Evolutionary conservation across 192 early-diverging fungal genomes (phyloP), one percentile per base, ranked within the genome.

Genomic region (Geranomyces variabilis): DNA sequence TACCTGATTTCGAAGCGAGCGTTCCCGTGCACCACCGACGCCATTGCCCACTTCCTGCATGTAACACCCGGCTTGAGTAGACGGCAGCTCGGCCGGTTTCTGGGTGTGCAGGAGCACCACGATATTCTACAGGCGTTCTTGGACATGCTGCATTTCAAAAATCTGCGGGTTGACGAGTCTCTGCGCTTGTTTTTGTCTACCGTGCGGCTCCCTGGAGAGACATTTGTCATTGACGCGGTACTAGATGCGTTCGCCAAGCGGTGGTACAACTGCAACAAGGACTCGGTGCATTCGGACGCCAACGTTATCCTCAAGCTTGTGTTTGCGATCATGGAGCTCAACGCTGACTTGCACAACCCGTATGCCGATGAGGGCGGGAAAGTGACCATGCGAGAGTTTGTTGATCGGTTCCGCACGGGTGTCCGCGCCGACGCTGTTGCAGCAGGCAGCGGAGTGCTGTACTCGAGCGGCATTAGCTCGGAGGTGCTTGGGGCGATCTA

Each of bases 31-130:
- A 88, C 89, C 22, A 83, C 89, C 7, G 58, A 84, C n/a, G 81
- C 80, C 15, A 88, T 90, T 26, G 89, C 89, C 10, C 78, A 87
- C 24, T 89, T 90, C 55, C 61, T 90, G 51, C 89, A 89, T 75
- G 84, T 83, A 29, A 90, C 89, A 0, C 86, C 88, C 0, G 87
- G 87, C 53, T 75, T 90, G 7, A 84, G 77, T 51, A 73, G 82
- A 24, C 62, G 79, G 0, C 87, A 90, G 58, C 70, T 90, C 1
- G 89, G 87, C 0, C 62, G 75, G 41, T 90, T 88, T 57, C 62
- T 90, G 5, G 78, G 83, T 4, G 75, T 89, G 28, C 73, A 75
- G 5, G 77, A 84, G 28, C 83, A 90, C 67, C 60, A 69, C 24
- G 85, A 88, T 41, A 81, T 90, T 1, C 80, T 88, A 43, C 65